Conservation (phyloP, 768 basidiomycete genomes). For the Rhodotorula toruloides region DNA sequence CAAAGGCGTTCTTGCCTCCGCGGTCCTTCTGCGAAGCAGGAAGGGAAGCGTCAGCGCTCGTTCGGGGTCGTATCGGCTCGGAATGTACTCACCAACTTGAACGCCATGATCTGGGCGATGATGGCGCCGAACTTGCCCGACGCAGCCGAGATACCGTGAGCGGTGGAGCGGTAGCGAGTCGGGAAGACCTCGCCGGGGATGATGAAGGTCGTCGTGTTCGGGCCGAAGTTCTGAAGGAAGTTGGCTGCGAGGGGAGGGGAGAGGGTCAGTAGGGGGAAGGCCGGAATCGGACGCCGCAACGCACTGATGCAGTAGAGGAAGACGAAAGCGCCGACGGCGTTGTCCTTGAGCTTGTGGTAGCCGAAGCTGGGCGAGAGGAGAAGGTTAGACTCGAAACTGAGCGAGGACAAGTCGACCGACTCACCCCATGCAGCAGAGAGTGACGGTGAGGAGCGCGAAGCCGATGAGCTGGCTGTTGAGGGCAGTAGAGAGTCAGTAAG, state of each 20-base stretch:
- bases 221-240: conserved; percentile 40
- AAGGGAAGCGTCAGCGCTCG: too few relatives aligned
- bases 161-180: conserved; percentile 67
- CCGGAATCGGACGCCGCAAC: conserved; percentile 54
- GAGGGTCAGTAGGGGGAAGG: conserved; percentile 59
- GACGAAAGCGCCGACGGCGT: conserved; percentile 59
- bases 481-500: not conserved
- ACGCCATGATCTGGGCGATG: conserved; percentile 43
- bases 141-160: conserved; percentile 73
- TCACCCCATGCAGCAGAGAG: conserved; percentile 43
- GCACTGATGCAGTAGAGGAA: conserved; percentile 62
- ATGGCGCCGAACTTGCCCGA: conserved; percentile 74
- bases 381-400: conserved; percentile 23
- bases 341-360: conserved; percentile 50
- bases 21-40: conserved; percentile 65
- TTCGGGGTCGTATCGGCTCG: too few relatives aligned
- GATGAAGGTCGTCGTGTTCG: conserved; percentile 64
- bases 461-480: conserved; percentile 58
- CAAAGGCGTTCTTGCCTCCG: conserved; percentile 53
- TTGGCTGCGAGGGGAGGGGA: conserved; percentile 11
- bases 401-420: conserved; percentile 24
- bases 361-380: conserved; percentile 48
- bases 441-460: conserved; percentile 56
- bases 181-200: conserved; percentile 77
- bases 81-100: too few relatives aligned